Conservation (phyloP, 768 basidiomycete genomes). For the Mrakia gelida region DNA sequence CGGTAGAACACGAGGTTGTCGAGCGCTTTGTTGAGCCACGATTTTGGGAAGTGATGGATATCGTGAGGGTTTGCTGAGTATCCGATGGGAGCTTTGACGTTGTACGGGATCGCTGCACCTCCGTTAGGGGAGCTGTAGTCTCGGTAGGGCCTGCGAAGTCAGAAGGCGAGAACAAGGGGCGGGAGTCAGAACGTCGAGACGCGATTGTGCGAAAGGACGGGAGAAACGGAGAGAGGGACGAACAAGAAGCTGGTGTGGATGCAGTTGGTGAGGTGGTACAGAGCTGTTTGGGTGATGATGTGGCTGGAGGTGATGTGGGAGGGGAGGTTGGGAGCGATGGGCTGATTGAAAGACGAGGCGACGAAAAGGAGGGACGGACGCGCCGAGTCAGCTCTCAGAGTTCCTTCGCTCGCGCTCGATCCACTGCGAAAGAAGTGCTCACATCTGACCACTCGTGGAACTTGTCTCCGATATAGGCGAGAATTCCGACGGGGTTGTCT, state of each 20-base stretch:
- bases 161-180: background rate
- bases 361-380: background rate
- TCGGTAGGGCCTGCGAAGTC: background rate
- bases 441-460: conserved; percentile 37
- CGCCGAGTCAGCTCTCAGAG: background rate
- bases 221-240: background rate
- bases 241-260: conserved; percentile 26
- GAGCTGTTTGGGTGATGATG: conserved; percentile 19
- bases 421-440: background rate
- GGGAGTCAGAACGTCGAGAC: background rate
- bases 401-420: background rate
- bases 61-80: background rate
- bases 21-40: background rate
- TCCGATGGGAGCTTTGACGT: background rate
- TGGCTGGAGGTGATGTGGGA: background rate
- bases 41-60: background rate
- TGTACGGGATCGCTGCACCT: background rate
- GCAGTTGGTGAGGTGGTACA: conserved; percentile 15
- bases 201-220: background rate
- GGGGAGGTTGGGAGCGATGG: background rate
- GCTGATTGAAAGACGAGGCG: background rate
- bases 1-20: background rate
- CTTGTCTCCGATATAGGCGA: conserved; percentile 39
- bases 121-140: background rate
- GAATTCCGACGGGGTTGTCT: conserved; percentile 33